Evolutionary conservation across 2,329 filamentous ascomycete species (phyloP), one percentile per base, ranked within the genome.

Genomic region (Ophiognomonia clavigignenti-juglandacearum): DNA sequence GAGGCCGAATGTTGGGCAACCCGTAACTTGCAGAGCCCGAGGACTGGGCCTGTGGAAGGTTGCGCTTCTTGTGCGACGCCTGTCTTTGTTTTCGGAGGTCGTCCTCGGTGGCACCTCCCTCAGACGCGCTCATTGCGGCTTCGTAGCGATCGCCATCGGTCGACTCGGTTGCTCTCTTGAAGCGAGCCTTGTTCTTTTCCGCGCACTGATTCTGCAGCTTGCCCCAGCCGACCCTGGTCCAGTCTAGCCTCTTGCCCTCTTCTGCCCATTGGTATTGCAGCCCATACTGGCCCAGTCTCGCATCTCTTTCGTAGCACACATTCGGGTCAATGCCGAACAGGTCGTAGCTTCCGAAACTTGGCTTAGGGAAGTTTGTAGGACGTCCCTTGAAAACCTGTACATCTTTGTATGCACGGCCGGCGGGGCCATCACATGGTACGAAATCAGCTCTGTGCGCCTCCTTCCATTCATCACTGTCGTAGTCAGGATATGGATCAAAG

Each of bases 401-500:
- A 55, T 89, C 84, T 51, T 82, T 74, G 7, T 78, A 64, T 39
- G 71, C 71, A 48, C 74, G 68, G 36, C 83, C 83, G 4, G 77
- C 67, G 1, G 85, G 80, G 1, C 85, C 85, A 42, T 78, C 68
- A 61, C 87, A 91, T 2, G 82, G 64, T 6, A 80, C 72, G 57
- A 84, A 80, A 45, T 74, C 62, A 14, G 82, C 84, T 39, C 75
- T 71, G 53, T 76, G 76, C 24, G 67, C 62, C 39, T 68, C 65
- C 56, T 71, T 75, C 83, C 83, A 90, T 13, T 70, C 64, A 4
- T 70, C 66, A 42, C 73, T 76, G 57, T 86, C 85, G 66, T 89
- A 88, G 14, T 78, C 68, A 1, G 86, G 85, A 53, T 89, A 90
- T 0, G 86, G 86, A 48, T 83, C 74, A 64, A 87, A 88, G 18